A percentile compares a stretch with the other conserved stretches of the same genome.
These are phyloP conservation scores for Cercospora janseana DNA, from an alignment of 2,329 filamentous ascomycete genomes.

Conservation along the genomic window DNA sequence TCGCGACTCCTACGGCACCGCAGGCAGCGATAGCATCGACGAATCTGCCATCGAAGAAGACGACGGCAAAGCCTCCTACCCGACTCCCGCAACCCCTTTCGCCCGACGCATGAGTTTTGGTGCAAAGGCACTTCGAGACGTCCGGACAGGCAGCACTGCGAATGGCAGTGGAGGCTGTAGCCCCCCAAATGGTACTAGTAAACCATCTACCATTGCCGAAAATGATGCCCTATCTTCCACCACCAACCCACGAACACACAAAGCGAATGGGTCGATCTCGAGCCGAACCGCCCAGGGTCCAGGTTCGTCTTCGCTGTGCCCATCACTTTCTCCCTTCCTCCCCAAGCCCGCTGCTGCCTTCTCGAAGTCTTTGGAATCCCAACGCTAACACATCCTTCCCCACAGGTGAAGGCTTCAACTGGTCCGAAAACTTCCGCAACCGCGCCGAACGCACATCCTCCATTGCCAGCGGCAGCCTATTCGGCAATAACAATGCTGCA, in stretches of 20 bases:
- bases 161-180: conserved; percentile 34
- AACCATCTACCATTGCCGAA: conserved; percentile 30
- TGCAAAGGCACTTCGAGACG: conserved; percentile 70
- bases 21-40: conserved; percentile 45
- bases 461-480: conserved; percentile 57
- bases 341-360: conserved; percentile 22
- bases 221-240: conserved; percentile 17
- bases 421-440: conserved; percentile 91
- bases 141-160: conserved; percentile 50
- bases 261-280: conserved; percentile 46
- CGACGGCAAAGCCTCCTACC: conserved; percentile 30
- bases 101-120: conserved; percentile 87
- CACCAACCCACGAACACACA: conserved; percentile 21
- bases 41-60: conserved; percentile 56
- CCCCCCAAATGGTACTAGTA: conserved; percentile 38
- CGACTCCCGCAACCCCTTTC: conserved; percentile 64
- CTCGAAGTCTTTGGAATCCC: not conserved
- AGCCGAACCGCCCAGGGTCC: conserved; percentile 56
- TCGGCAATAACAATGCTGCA: conserved; percentile 32
- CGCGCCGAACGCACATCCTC: conserved; percentile 71
- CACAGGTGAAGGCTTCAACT: conserved; percentile 83
- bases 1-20: conserved; percentile 45
- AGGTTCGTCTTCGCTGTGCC: conserved; percentile 52
- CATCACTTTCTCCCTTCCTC: conserved; percentile 15
- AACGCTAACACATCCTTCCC: conserved; percentile 48